Evolutionary conservation across 208 protist species (phyloP).

Genomic region (Tritrichomonas foetus): DNA sequence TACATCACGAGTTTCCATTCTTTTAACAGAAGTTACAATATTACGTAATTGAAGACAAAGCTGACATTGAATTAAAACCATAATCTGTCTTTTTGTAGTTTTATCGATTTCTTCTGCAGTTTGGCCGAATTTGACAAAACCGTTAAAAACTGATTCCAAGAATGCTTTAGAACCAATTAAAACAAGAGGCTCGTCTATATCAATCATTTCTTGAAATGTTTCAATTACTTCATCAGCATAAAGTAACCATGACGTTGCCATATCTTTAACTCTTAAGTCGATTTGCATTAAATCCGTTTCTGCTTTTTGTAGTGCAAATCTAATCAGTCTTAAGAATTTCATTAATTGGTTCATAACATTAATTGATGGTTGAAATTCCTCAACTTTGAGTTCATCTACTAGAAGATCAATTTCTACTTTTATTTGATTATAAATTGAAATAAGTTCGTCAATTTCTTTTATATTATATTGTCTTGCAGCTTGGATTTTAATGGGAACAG

Average conservation of each 20-base stretch:
- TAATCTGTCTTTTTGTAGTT: not conserved
- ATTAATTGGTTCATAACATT: not conserved
- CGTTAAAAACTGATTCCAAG: not conserved
- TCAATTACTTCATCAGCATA: not conserved
- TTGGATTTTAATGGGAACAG: not conserved
- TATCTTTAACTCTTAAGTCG: not conserved
- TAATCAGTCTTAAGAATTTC: not conserved
- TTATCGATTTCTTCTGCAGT: not conserved
- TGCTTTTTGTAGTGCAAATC: not conserved
- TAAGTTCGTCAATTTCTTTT: not conserved
- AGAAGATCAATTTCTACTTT: not conserved
- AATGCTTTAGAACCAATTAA: not conserved
- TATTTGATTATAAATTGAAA: not conserved
- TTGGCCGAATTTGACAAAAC: not conserved
- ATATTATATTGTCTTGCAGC: not conserved
- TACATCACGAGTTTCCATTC: not conserved
- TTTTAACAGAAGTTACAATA: not conserved
- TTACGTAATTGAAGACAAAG: not conserved
- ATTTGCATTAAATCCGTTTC: not conserved
- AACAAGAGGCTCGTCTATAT: not conserved
- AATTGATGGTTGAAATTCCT: not conserved
- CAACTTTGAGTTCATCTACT: not conserved
- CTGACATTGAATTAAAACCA: not conserved
- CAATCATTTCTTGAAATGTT: not conserved
- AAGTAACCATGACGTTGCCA: not conserved